A percentile compares a stretch with the other conserved stretches of the same genome.
Conservation (phyloP, 2,329 filamentous ascomycete genomes). For the Alternaria incomplexa region DNA sequence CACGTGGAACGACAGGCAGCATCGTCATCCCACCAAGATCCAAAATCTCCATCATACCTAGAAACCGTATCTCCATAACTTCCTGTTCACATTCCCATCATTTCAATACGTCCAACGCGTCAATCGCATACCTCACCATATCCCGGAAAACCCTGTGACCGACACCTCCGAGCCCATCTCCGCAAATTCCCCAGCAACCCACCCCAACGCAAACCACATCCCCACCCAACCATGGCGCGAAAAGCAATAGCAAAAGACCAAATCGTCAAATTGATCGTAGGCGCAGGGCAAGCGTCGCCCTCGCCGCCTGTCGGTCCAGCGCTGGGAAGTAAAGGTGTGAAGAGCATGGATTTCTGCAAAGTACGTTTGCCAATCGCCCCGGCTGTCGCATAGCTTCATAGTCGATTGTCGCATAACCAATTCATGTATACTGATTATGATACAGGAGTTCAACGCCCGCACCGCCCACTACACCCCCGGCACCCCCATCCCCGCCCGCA, state of each 20-base stretch:
- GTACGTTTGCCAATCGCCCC: constrained; percentile 8
- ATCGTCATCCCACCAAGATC: neutral
- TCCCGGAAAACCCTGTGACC: constrained; percentile 20
- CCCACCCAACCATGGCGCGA: constrained; percentile 40
- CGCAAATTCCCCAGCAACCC: constrained; percentile 22
- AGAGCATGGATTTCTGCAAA: constrained; percentile 98
- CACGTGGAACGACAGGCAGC: constrained; percentile 13
- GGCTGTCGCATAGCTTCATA: neutral
- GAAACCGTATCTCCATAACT: neutral
- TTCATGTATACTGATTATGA: neutral
- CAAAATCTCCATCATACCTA: neutral
- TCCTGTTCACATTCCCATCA: rapidly evolving
- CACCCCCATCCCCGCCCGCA: constrained; percentile 86
- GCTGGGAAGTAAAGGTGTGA: constrained; percentile 95
- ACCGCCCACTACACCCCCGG: constrained; percentile 83
- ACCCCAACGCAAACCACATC: constrained; percentile 1
- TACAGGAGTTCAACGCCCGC: constrained; percentile 93
- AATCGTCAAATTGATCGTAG: constrained; percentile 96
- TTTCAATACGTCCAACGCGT: neutral
- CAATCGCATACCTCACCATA: neutral
- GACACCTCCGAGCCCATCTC: constrained; percentile 27
- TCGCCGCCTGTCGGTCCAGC: constrained; percentile 96
- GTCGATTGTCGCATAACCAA: neutral
- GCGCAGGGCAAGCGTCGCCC: constrained; percentile 91
- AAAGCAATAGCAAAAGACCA: constrained; percentile 47